Evolutionary conservation across 1,284 basidiomycete genomes (phyloP).

Genomic region (Ustilago nuda): DNA sequence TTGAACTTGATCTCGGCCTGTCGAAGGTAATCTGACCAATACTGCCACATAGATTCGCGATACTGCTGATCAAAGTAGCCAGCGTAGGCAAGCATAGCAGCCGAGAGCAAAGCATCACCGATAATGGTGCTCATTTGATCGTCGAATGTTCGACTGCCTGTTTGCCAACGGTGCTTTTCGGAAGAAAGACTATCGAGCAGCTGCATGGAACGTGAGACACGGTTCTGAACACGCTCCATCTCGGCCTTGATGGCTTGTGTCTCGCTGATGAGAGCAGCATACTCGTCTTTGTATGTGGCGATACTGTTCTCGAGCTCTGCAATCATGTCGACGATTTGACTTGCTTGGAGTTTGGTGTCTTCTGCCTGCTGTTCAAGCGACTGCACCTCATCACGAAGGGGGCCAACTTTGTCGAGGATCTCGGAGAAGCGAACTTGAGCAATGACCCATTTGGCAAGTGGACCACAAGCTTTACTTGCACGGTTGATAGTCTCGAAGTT

Average conservation of each 20-base stretch:
- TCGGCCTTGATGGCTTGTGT: constrained; percentile 96
- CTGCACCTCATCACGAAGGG: constrained; percentile 93
- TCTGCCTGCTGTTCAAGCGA: constrained; percentile 91
- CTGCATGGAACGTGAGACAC: constrained; percentile 96
- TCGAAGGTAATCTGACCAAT: constrained; percentile 88
- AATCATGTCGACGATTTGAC: constrained; percentile 90
- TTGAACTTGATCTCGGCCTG: constrained; percentile 95
- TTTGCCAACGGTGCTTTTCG: constrained; percentile 93
- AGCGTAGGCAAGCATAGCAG: constrained; percentile 95
- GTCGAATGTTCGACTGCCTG: constrained; percentile 94
- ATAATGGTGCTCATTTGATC: constrained; percentile 98
- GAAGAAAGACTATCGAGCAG: constrained; percentile 93
- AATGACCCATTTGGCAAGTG: constrained; percentile 96
- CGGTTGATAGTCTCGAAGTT: constrained; percentile 96
- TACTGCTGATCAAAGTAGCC: constrained; percentile 99
- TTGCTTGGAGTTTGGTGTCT: constrained; percentile 90
- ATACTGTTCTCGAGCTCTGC: constrained; percentile 93
- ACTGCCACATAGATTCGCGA: constrained; percentile 95
- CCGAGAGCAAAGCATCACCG: constrained; percentile 94
- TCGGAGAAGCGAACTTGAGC: constrained; percentile 98
- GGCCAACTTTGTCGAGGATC: constrained; percentile 97
- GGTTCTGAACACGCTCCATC: constrained; percentile 97
- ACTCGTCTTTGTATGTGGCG: constrained; percentile 94
- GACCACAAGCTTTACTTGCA: constrained; percentile 96
- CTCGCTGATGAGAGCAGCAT: constrained; percentile 95